Conservation (phyloP, 1,284 basidiomycete species). For the Termitomyces sp. region DNA sequence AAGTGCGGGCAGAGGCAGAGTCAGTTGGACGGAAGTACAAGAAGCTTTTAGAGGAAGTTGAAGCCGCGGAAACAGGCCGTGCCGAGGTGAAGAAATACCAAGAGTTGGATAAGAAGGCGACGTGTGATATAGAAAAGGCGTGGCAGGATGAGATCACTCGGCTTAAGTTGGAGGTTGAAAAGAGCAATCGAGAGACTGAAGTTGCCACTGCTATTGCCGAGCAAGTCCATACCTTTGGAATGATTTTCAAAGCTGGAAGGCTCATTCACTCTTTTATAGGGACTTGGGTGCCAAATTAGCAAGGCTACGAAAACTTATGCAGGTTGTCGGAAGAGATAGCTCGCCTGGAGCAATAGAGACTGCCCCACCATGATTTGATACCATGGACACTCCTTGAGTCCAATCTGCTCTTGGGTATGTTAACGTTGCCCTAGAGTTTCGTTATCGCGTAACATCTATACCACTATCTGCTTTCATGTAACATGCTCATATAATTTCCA, state of each 20-base stretch:
- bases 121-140: constrained; percentile 44
- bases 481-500: constrained; percentile 7
- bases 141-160: constrained; percentile 44
- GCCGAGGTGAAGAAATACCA: constrained; percentile 43
- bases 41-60: constrained; percentile 54
- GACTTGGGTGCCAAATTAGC: constrained; percentile 55
- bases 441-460: constrained; percentile 1
- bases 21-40: constrained; percentile 60
- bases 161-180: constrained; percentile 48
- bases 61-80: constrained; percentile 40
- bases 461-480: constrained; percentile 15
- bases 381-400: not conserved
- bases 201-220: constrained; percentile 54
- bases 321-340: constrained; percentile 27
- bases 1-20: constrained; percentile 58
- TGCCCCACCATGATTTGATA: constrained; percentile 8
- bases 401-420: not conserved
- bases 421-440: not conserved
- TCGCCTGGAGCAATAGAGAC: constrained; percentile 11
- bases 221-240: constrained; percentile 34
- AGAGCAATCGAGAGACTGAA: constrained; percentile 49
- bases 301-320: constrained; percentile 66
- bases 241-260: not conserved
- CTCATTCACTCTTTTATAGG: constrained; percentile 28
- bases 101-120: constrained; percentile 38